Evolutionary conservation across 768 basidiomycete species (phyloP).

Genomic region (Coprinellus aureogranulatus): DNA sequence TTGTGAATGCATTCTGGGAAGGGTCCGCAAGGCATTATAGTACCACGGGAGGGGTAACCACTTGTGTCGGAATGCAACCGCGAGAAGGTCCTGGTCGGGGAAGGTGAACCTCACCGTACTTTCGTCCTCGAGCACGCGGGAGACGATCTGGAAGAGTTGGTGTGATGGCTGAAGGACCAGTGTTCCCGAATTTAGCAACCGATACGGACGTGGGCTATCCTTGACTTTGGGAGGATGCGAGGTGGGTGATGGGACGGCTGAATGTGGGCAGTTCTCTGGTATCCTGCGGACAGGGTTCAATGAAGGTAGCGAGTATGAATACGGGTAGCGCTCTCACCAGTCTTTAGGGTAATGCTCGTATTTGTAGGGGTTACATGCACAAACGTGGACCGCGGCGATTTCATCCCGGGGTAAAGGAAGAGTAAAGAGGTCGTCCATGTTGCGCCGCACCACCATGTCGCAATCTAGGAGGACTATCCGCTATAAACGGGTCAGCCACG

Average conservation of each 20-base stretch:
- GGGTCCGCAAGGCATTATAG: conserved; percentile 92
- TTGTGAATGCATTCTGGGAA: conserved; percentile 64
- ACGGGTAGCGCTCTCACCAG: conserved; percentile 54
- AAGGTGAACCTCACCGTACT: conserved; percentile 53
- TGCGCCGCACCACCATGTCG: conserved; percentile 81
- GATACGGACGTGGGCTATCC: conserved; percentile 62
- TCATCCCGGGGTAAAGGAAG: conserved; percentile 60
- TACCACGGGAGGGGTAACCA: conserved; percentile 83
- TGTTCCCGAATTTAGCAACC: conserved; percentile 86
- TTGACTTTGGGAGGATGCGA: conserved; percentile 33
- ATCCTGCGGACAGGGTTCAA: too few species aligned
- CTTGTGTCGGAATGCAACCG: conserved; percentile 71
- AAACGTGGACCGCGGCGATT: conserved; percentile 88
- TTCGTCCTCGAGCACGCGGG: conserved; percentile 50
- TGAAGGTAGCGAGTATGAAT: too few species aligned
- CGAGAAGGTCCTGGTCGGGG: conserved; percentile 90
- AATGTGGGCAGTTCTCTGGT: conserved; percentile 89
- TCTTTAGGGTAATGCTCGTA: conserved; percentile 83
- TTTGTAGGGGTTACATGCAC: conserved; percentile 90
- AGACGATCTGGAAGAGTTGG: conserved; percentile 50
- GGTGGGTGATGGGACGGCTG: conserved; percentile 49
- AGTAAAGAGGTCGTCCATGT: conserved; percentile 77
- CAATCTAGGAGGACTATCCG: conserved; percentile 80
- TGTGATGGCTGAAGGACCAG: conserved; percentile 80
- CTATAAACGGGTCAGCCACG: conserved; percentile 31